These are phyloP conservation scores for Dactylellina parvicollis DNA, from an alignment of 2,329 filamentous ascomycete species.

Conservation along the genomic window DNA sequence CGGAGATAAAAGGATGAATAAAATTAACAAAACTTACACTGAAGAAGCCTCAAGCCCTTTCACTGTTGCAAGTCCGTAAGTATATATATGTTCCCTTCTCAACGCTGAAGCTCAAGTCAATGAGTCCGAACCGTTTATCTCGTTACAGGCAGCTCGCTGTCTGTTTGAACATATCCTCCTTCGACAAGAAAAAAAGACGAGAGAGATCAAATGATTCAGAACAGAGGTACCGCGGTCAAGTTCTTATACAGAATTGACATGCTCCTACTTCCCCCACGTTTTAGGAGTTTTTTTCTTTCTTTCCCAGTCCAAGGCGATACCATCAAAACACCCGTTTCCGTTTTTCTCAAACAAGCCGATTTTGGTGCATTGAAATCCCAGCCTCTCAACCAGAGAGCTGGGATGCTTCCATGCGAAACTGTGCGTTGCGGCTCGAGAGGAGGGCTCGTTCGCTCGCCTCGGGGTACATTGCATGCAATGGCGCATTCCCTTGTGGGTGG, in stretches of 20 bases:
- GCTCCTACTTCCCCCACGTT: conserved; percentile 13
- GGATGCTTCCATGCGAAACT: conserved; percentile 16
- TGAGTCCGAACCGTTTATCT: conserved; percentile 30
- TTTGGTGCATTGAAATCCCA: background rate
- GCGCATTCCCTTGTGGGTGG: conserved; percentile 18
- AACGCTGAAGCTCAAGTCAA: conserved; percentile 41
- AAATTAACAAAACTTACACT: conserved; percentile 22
- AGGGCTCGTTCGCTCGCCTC: conserved; percentile 11
- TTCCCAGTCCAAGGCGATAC: conserved; percentile 7
- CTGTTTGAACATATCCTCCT: conserved; percentile 15
- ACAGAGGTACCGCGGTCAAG: conserved; percentile 2
- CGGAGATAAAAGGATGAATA: conserved; percentile 4
- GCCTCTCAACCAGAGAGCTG: conserved; percentile 21
- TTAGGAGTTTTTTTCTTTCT: no score
- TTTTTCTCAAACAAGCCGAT: conserved; percentile 4
- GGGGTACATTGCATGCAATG: no score
- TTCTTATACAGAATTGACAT: conserved; percentile 24
- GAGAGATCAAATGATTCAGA: conserved; percentile 19
- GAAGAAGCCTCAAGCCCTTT: conserved; percentile 44
- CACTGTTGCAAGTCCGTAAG: conserved; percentile 31
- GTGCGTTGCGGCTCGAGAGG: conserved; percentile 41
- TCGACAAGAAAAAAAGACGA: conserved; percentile 9
- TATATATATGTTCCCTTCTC: background rate
- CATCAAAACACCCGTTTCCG: conserved; percentile 31
- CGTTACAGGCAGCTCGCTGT: conserved; percentile 35